Conservation (phyloP, 2,329 filamentous ascomycete genomes). For the Phyllosticta citrichinensis region DNA sequence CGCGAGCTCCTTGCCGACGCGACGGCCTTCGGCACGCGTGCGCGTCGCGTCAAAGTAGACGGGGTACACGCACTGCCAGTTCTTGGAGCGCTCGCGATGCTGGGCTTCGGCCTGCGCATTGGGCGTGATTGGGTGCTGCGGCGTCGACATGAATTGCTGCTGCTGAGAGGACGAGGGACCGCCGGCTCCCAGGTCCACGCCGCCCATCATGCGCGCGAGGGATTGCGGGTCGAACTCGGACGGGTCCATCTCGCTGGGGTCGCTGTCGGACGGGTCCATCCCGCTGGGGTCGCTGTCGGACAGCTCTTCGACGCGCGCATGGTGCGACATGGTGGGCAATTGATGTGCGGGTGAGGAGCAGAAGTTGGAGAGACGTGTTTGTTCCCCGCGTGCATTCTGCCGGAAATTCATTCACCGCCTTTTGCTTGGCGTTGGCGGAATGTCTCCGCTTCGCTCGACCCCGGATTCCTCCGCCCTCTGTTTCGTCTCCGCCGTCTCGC, state of each 20-base stretch:
- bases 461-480: not conserved
- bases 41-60: conserved; percentile 82
- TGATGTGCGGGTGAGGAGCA: not conserved
- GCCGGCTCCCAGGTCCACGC: not conserved
- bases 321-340: conserved; percentile 53
- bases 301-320: conserved; percentile 86
- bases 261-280: conserved; percentile 81
- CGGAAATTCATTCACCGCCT: not conserved
- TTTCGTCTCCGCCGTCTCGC: not conserved
- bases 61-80: conserved; percentile 86
- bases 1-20: conserved; percentile 62
- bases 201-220: conserved; percentile 46
- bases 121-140: conserved; percentile 18
- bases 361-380: not conserved
- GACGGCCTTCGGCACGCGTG: conserved; percentile 67
- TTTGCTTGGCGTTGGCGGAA: not conserved
- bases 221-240: conserved; percentile 69
- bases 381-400: not conserved
- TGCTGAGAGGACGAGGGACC: conserved; percentile 17
- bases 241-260: conserved; percentile 60
- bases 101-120: conserved; percentile 25
- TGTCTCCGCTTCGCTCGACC: not conserved
- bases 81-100: conserved; percentile 51
- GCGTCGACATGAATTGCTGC: conserved; percentile 14
- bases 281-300: conserved; percentile 65